Conservation (phyloP, 495 filamentous ascomycete genomes). For the Thozetella sp. region DNA sequence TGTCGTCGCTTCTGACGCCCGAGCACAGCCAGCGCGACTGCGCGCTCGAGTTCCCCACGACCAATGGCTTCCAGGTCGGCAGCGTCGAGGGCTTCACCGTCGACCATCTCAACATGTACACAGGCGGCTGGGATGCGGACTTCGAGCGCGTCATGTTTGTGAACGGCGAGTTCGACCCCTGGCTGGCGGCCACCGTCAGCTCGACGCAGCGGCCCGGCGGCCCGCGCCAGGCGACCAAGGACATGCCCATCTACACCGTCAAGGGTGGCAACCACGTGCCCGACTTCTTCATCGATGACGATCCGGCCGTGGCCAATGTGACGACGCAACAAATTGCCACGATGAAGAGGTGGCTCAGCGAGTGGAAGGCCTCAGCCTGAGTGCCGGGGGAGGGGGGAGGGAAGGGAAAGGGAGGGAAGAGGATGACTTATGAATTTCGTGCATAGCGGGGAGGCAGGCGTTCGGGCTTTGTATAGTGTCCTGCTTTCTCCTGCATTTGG, state of each 20-base stretch:
- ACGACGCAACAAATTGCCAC: constrained; percentile 19
- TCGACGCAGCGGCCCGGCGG: constrained; percentile 57
- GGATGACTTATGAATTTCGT: no score
- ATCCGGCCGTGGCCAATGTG: constrained; percentile 44
- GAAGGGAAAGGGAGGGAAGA: no score
- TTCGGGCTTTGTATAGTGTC: no score
- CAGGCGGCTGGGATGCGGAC: constrained; percentile 51
- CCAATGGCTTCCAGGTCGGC: constrained; percentile 51
- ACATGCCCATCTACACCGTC: constrained; percentile 54
- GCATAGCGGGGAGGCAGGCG: no score
- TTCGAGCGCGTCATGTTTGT: not conserved
- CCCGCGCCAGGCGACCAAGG: constrained; percentile 40
- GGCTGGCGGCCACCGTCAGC: constrained; percentile 54
- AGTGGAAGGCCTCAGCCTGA: constrained; percentile 24
- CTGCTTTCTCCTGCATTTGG: no score
- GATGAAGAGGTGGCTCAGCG: constrained; percentile 50
- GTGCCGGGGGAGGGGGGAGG: no score
- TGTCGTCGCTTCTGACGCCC: constrained; percentile 57
- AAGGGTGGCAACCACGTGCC: constrained; percentile 56
- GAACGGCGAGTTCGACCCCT: constrained; percentile 58
- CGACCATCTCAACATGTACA: constrained; percentile 56
- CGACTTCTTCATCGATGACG: constrained; percentile 42
- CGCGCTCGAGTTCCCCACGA: constrained; percentile 58
- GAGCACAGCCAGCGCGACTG: constrained; percentile 66
- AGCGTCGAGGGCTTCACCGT: constrained; percentile 52